phyloP scores from a whole-genome alignment of 2,329 filamentous ascomycete species.

The Macrophomina tecta region DNA sequence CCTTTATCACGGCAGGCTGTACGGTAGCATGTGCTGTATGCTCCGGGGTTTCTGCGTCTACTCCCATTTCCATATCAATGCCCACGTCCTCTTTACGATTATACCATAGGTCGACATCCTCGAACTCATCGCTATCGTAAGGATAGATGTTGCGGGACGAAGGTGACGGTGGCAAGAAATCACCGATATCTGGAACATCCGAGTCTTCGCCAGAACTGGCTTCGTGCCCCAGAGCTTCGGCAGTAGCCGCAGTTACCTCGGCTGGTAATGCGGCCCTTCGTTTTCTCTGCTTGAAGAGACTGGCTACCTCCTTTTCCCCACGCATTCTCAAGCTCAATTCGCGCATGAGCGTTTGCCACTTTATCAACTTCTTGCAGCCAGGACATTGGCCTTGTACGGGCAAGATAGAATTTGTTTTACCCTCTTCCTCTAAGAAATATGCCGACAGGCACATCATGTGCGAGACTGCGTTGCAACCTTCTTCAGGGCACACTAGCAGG shows the following conservation, averaged over 20 bases:
- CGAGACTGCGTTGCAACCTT: constrained; percentile 54
- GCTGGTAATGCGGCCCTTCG: constrained; percentile 36
- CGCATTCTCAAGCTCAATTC: constrained; percentile 78
- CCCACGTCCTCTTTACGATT: neutral
- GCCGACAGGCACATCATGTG: constrained; percentile 64
- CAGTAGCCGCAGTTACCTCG: constrained; percentile 30
- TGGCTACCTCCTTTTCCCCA: constrained; percentile 72
- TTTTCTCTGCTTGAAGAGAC: constrained; percentile 63
- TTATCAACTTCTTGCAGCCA: constrained; percentile 64
- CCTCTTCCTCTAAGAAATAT: constrained; percentile 55
- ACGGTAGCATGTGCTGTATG: neutral
- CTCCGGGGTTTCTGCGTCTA: neutral
- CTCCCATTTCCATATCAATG: neutral
- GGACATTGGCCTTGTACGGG: constrained; percentile 76
- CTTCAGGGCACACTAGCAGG: constrained; percentile 59
- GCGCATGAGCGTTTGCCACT: constrained; percentile 81
- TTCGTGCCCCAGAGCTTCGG: neutral
- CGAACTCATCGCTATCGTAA: neutral
- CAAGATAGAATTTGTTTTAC: constrained; percentile 57
- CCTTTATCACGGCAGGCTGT: no score
- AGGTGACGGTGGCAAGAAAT: neutral
- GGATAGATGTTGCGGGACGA: neutral
- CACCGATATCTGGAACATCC: constrained; percentile 9
- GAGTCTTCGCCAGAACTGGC: neutral
- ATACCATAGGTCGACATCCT: constrained; percentile 11